These are phyloP conservation scores for Sarocladium strictum DNA, from an alignment of 2,329 filamentous ascomycete genomes.

Conservation along the genomic window DNA sequence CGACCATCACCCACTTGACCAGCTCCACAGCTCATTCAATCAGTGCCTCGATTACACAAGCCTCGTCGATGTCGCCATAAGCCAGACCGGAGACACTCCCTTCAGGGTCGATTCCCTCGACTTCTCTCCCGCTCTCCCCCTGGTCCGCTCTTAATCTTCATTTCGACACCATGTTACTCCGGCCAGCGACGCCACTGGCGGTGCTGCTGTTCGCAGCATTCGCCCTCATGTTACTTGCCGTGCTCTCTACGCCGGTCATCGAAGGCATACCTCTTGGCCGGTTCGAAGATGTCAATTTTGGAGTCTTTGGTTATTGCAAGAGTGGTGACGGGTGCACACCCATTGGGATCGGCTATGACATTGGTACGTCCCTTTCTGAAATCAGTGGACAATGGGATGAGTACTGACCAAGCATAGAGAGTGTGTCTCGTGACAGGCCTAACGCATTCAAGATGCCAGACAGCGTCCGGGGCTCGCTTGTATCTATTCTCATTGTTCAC, in stretches of 20 bases:
- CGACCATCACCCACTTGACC: too few species aligned
- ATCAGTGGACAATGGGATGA: background rate
- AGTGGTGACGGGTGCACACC: slow-evolving; percentile 55
- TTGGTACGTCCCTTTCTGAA: slow-evolving; percentile 51
- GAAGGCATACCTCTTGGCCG: slow-evolving; percentile 76
- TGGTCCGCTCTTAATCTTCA: slow-evolving; percentile 8
- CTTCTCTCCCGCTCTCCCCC: background rate
- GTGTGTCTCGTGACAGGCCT: slow-evolving; percentile 20
- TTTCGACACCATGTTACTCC: slow-evolving; percentile 61
- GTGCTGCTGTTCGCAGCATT: slow-evolving; percentile 83
- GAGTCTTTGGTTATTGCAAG: slow-evolving; percentile 86
- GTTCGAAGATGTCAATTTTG: slow-evolving; percentile 73
- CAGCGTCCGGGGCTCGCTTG: slow-evolving; percentile 58
- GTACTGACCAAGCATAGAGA: slow-evolving; percentile 12
- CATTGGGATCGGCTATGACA: slow-evolving; percentile 79
- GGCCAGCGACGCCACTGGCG: slow-evolving; percentile 86
- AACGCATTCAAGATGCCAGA: slow-evolving; percentile 50
- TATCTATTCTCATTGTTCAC: slow-evolving; percentile 84
- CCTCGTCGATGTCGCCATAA: slow-evolving; percentile 5
- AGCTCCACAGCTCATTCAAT: too few species aligned
- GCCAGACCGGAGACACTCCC: background rate
- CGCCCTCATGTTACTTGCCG: slow-evolving; percentile 74
- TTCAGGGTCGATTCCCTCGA: slow-evolving; percentile 4
- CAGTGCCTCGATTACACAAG: background rate
- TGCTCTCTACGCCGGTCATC: slow-evolving; percentile 87